Evolutionary conservation across 2,329 filamentous ascomycete genomes (phyloP), one percentile per base, ranked within the genome.

Genomic region (Cordyceps tenuipes): DNA sequence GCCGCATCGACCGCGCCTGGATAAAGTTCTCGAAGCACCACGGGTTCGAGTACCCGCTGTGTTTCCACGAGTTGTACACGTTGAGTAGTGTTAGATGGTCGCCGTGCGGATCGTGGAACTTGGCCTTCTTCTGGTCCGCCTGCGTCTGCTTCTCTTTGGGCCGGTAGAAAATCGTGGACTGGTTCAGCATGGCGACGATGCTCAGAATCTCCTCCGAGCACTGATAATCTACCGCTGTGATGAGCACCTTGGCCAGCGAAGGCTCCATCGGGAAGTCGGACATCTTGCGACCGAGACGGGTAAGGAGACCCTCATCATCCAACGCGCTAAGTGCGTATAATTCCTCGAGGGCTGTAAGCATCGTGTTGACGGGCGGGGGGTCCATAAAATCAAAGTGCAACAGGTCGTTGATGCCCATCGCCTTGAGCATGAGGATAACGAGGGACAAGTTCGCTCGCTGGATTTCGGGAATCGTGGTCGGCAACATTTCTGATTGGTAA

Each of bases 1-100:
- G 87, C 61, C 86, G 84, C 83, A 99, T 96, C 39, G 86, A 87
- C 2, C 92, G 85, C 5, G 91, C 91, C 71, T 97, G 92, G 71
- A 99, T 94, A 72, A 96, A 99, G 73, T 99, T 97, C 70, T 99
- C 95, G 66, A 91, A 93, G 71, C 94, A 97, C 94, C 94, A 99
- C 0, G 92, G 86, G 61, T 86, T 90, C 54, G 86, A 89, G 75
- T 84, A 96, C 7, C 87, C 87, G 63, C 85, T 88, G 49, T 87
- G 82, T 72, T 96, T 96, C 94, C 94, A 99, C n/a, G 84, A 86
- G 69, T 97, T 96, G 77, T 96, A 99, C 0, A 99, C 92, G 67
- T 99, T 99, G 48, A 99, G 83, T 0, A 97, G 80, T 0, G 94
- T 99, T 13, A 99, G 80, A 69, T 99, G 94, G 70, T 99, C 94